A percentile compares a stretch with the other conserved stretches of the same genome.
phyloP scores from a whole-genome alignment of 371 early-diverging fungal species.

The Rhizopus microsporus region DNA sequence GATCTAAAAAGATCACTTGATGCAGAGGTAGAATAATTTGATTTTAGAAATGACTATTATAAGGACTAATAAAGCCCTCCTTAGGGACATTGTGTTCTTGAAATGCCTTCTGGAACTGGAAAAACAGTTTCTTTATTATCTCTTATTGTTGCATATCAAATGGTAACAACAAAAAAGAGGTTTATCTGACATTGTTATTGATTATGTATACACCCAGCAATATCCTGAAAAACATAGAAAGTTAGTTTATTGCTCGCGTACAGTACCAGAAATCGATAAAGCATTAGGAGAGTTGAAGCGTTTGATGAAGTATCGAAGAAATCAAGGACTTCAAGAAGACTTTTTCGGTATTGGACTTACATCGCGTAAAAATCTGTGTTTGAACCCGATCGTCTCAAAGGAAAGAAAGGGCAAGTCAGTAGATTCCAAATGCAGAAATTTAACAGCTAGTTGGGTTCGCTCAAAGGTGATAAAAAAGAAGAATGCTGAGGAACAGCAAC shows the following conservation, averaged over 20 bases:
- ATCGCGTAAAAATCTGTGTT: slow-evolving; percentile 94
- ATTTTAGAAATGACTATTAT: background rate
- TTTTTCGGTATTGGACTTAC: slow-evolving; percentile 97
- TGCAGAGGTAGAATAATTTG: slow-evolving; percentile 63
- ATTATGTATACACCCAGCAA: slow-evolving; percentile 42
- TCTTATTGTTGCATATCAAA: slow-evolving; percentile 96
- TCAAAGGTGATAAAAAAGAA: slow-evolving; percentile 58
- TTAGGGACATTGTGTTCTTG: slow-evolving; percentile 94
- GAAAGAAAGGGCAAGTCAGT: slow-evolving; percentile 87
- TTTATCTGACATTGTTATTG: background rate
- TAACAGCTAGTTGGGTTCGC: slow-evolving; percentile 96
- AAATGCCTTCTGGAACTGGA: slow-evolving; percentile 99
- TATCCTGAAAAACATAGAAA: slow-evolving; percentile 89
- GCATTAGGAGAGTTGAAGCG: slow-evolving; percentile 96
- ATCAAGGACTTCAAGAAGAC: slow-evolving; percentile 68
- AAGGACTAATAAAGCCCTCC: background rate
- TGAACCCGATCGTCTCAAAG: slow-evolving; percentile 85
- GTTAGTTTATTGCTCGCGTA: slow-evolving; percentile 98
- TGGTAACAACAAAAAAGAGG: slow-evolving; percentile 44
- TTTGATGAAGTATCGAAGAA: slow-evolving; percentile 82
- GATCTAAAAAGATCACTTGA: slow-evolving; percentile 94
- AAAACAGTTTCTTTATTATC: slow-evolving; percentile 98
- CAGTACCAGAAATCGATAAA: slow-evolving; percentile 99
- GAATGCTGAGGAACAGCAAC: slow-evolving; percentile 29
- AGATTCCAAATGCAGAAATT: slow-evolving; percentile 88